A percentile compares a stretch with the other conserved stretches of the same genome.
phyloP scores from a whole-genome alignment of 2,329 filamentous ascomycete genomes.

The Dothistroma septosporum region DNA sequence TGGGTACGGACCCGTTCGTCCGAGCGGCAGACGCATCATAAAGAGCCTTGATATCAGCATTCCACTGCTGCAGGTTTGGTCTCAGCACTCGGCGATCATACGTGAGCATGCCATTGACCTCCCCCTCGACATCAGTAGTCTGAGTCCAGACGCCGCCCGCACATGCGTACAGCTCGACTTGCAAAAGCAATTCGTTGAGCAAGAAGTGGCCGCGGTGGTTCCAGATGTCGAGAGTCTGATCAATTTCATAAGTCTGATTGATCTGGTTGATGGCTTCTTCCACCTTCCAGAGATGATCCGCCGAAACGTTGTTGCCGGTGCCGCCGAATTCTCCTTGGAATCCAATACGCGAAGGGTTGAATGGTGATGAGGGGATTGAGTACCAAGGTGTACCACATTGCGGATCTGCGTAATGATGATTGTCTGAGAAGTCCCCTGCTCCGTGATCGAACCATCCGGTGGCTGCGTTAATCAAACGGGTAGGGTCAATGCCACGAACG shows the following conservation, averaged over 20 bases:
- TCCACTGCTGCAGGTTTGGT: conserved; percentile 52
- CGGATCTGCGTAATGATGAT: conserved; percentile 67
- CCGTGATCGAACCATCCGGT: conserved; percentile 67
- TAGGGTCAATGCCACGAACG: conserved; percentile 58
- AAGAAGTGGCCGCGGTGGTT: conserved; percentile 61
- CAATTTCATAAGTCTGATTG: conserved; percentile 65
- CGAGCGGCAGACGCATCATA: conserved; percentile 50
- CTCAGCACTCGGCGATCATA: conserved; percentile 58
- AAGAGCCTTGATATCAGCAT: conserved; percentile 54
- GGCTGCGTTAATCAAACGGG: conserved; percentile 59
- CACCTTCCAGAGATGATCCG: conserved; percentile 64
- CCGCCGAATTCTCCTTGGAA: conserved; percentile 71
- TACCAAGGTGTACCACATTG: conserved; percentile 69
- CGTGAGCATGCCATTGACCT: conserved; percentile 67
- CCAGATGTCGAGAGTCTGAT: conserved; percentile 55
- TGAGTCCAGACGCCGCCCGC: conserved; percentile 69
- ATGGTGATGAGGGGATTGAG: conserved; percentile 53
- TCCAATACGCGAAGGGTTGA: conserved; percentile 58
- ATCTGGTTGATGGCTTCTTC: conserved; percentile 56
- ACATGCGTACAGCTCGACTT: conserved; percentile 56
- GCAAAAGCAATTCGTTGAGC: conserved; percentile 46
- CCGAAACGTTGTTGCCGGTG: conserved; percentile 61
- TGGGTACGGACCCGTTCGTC: conserved; percentile 18
- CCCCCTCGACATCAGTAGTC: conserved; percentile 67
- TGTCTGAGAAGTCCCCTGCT: conserved; percentile 64